Percentiles rank a stretch among this genome's conserved stretches.
phyloP scores from a whole-genome alignment of 192 early-diverging fungal genomes.

The Entomortierella chlamydospora region DNA sequence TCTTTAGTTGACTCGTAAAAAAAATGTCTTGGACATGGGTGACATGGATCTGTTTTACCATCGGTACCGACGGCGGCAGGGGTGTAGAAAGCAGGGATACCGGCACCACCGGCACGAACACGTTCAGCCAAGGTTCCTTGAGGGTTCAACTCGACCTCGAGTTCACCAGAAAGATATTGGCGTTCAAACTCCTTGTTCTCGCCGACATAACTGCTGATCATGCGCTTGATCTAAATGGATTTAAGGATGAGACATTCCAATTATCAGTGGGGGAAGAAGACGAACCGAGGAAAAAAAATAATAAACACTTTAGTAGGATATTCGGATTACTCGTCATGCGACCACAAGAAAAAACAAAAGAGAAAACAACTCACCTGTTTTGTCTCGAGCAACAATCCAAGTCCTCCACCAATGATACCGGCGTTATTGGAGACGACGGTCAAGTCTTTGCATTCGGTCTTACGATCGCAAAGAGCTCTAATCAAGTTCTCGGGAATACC shows the following conservation, averaged over 20 bases:
- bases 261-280: too few relatives aligned
- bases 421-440: slow-evolving; percentile 86
- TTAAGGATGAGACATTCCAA: too few relatives aligned
- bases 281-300: too few relatives aligned
- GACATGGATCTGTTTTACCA: slow-evolving; percentile 15
- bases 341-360: slow-evolving; percentile 6
- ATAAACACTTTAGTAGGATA: too few relatives aligned
- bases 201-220: slow-evolving; percentile 82
- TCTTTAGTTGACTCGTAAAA: too few relatives aligned
- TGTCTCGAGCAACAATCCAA: slow-evolving; percentile 73
- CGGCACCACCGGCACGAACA: slow-evolving; percentile 81
- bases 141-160: slow-evolving; percentile 82
- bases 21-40: too few relatives aligned
- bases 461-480: slow-evolving; percentile 69
- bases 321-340: too few relatives aligned
- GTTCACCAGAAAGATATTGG: slow-evolving; percentile 83
- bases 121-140: slow-evolving; percentile 84
- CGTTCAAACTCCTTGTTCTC: slow-evolving; percentile 87
- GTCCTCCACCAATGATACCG: slow-evolving; percentile 77
- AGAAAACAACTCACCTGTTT: slow-evolving; percentile 57
- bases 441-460: slow-evolving; percentile 69
- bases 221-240: slow-evolving; percentile 76
- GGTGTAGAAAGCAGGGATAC: slow-evolving; percentile 80
- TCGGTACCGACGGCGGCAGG: slow-evolving; percentile 78
- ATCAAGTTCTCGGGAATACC: slow-evolving; percentile 86